Conservation (phyloP, 495 filamentous ascomycete species). For the Cudoniella acicularis region DNA sequence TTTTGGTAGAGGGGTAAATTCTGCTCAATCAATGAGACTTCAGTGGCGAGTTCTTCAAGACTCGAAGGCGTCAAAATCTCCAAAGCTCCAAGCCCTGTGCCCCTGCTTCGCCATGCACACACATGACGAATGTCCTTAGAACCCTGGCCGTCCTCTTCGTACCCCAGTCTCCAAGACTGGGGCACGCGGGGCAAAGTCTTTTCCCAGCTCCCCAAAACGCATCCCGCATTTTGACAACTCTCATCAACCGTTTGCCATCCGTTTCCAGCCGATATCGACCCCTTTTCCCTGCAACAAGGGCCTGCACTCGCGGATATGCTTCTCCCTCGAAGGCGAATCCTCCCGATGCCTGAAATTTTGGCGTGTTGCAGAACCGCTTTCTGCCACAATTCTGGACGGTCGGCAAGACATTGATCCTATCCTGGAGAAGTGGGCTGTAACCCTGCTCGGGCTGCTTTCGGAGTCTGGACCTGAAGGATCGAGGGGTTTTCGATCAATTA, state of each 20-base stretch:
- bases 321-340: neutral
- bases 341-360: neutral
- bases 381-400: neutral
- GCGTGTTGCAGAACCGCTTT: neutral
- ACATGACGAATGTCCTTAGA: neutral
- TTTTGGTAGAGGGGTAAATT: neutral
- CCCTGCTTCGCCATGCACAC: neutral
- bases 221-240: neutral
- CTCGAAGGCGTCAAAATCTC: neutral
- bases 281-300: neutral
- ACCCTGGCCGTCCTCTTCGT: neutral
- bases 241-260: neutral
- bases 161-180: neutral
- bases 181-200: neutral
- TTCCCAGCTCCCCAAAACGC: neutral
- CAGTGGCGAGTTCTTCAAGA: neutral
- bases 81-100: neutral
- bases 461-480: neutral
- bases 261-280: neutral
- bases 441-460: slow-evolving; percentile 18
- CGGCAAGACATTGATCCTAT: neutral
- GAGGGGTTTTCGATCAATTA: neutral
- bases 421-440: slow-evolving; percentile 17
- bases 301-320: neutral
- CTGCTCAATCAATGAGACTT: neutral